These are phyloP conservation scores for Beauveria asiatica DNA, from an alignment of 2,329 filamentous ascomycete species.

Conservation along the genomic window DNA sequence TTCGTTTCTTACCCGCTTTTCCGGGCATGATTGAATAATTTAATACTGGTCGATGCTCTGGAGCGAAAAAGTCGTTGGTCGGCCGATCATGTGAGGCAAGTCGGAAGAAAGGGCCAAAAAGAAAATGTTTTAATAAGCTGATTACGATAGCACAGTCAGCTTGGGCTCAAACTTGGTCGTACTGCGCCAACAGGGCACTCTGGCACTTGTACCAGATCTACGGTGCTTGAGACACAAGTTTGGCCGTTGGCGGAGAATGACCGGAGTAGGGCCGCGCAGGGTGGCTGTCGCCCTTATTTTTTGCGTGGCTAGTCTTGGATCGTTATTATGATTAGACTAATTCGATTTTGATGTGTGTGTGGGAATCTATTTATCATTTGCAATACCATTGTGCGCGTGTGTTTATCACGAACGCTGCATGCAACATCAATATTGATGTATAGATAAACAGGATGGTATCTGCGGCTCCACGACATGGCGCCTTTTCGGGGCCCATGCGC, in stretches of 20 bases:
- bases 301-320: neutral
- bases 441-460: neutral
- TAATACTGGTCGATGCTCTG: neutral
- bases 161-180: neutral
- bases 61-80: neutral
- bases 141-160: neutral
- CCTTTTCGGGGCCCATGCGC: neutral
- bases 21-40: neutral
- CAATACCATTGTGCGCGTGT: neutral
- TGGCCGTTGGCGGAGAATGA: slow-evolving; percentile 8
- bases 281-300: neutral
- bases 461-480: slow-evolving; percentile 4
- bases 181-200: neutral
- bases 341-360: neutral
- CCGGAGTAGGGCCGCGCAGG: slow-evolving; percentile 11
- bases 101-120: neutral
- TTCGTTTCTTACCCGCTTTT: neutral
- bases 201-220: slow-evolving; percentile 1
- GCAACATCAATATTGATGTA: neutral
- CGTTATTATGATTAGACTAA: too few relatives aligned
- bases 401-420: neutral
- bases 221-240: slow-evolving; percentile 10
- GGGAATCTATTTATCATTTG: neutral
- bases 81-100: neutral
- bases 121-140: neutral